Percentiles rank a stretch among this genome's conserved stretches.
phyloP scores from a whole-genome alignment of 192 early-diverging fungal genomes.

The Piromyces finnis region DNA sequence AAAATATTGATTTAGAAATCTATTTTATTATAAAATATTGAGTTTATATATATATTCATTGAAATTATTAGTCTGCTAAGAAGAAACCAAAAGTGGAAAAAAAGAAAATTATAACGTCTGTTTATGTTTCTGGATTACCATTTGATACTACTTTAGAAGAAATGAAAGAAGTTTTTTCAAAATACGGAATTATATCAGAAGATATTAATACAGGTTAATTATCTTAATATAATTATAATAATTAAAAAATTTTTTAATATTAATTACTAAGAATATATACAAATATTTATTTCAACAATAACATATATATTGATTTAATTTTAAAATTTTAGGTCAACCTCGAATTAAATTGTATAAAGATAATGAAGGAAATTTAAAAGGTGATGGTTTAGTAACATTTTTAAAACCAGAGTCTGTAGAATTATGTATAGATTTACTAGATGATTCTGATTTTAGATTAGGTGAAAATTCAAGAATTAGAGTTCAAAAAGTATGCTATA shows the following conservation, averaged over 20 bases:
- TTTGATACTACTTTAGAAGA: slow-evolving; percentile 62
- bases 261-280: too few relatives aligned
- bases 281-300: too few relatives aligned
- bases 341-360: slow-evolving; percentile 81
- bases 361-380: slow-evolving; percentile 48
- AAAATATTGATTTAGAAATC: too few relatives aligned
- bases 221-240: too few relatives aligned
- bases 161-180: slow-evolving; percentile 47
- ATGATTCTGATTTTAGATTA: slow-evolving; percentile 64
- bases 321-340: slow-evolving; percentile 38
- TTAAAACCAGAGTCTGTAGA: slow-evolving; percentile 78
- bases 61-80: not conserved
- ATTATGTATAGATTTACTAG: slow-evolving; percentile 66
- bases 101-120: slow-evolving; percentile 46
- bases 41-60: too few relatives aligned
- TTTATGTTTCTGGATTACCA: slow-evolving; percentile 78
- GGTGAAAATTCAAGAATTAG: slow-evolving; percentile 38
- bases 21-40: too few relatives aligned
- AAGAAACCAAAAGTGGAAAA: slow-evolving; percentile 33
- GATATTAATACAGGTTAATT: slow-evolving; percentile 18
- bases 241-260: not conserved
- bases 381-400: slow-evolving; percentile 84
- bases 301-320: too few relatives aligned
- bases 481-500: slow-evolving; percentile 29
- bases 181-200: slow-evolving; percentile 68